phyloP scores from a whole-genome alignment of 306 rosid genomes.

The Vachellia collinsii region DNA sequence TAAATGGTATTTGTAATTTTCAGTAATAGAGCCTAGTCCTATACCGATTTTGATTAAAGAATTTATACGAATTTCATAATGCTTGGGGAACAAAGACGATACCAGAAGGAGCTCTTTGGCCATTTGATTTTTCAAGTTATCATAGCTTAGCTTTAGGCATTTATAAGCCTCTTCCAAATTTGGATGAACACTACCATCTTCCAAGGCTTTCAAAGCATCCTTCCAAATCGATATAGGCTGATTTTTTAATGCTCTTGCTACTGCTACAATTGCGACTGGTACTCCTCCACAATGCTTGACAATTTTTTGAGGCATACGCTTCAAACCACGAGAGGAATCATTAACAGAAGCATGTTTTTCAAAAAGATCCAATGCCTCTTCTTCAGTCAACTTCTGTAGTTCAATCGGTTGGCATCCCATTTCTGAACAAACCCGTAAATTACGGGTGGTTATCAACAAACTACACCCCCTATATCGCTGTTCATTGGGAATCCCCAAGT shows the following conservation, averaged over 20 bases:
- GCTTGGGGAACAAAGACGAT: slow-evolving; percentile 35
- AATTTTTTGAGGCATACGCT: neutral
- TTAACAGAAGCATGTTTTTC: neutral
- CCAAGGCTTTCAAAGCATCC: neutral
- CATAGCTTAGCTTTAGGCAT: slow-evolving; percentile 31
- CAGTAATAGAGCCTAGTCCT: slow-evolving; percentile 1
- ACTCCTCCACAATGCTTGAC: slow-evolving; percentile 33
- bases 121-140: slow-evolving; percentile 8
- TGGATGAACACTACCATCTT: neutral
- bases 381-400: neutral
- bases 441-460: slow-evolving; percentile 29
- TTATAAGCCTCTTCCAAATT: slow-evolving; percentile 14
- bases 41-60: neutral
- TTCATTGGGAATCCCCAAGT: slow-evolving; percentile 24
- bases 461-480: neutral
- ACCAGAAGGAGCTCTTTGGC: slow-evolving; percentile 20
- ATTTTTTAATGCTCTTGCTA: slow-evolving; percentile 27
- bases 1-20: neutral
- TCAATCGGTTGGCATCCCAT: slow-evolving; percentile 32
- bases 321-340: neutral
- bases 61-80: neutral
- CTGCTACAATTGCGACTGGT: neutral
- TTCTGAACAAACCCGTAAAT: neutral
- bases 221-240: neutral
- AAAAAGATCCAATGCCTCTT: slow-evolving; percentile 31